Conservation (phyloP, 176 grass and related monocot species). For the Avena atlantica region DNA sequence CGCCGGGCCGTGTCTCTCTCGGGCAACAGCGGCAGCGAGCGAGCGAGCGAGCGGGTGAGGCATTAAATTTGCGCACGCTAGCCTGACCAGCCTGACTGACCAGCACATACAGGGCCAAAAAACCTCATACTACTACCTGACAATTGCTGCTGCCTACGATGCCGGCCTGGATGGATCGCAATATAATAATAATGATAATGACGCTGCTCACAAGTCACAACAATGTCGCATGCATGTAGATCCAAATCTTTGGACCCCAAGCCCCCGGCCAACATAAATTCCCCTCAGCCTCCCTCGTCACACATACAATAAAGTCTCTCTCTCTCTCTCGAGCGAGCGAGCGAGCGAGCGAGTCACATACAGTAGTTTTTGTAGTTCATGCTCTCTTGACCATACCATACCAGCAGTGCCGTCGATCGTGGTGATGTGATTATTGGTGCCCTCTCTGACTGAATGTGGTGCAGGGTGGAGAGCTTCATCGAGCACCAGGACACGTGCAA, state of each 20-base stretch:
- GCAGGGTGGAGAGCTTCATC: conserved; percentile 99
- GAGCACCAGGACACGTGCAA: conserved; percentile 95
- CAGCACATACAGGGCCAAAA: not conserved
- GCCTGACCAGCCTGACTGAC: not conserved
- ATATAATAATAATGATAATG: not conserved
- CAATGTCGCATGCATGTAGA: conserved; percentile 24
- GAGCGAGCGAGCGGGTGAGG: not conserved
- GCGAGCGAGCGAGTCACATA: too few species aligned
- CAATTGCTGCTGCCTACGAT: conserved; percentile 25
- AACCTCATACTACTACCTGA: conserved; percentile 10
- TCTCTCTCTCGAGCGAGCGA: not conserved
- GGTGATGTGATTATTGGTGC: not conserved
- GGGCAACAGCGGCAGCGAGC: not conserved
- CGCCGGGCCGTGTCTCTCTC: too few species aligned
- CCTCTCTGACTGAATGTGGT: not conserved
- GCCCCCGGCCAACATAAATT: conserved; percentile 29
- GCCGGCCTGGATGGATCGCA: conserved; percentile 29
- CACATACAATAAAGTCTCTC: conserved; percentile 45
- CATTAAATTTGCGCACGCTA: conserved; percentile 13
- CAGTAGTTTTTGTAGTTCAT: not conserved
- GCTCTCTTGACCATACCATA: not conserved
- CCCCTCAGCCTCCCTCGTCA: not conserved
- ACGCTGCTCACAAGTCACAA: not conserved
- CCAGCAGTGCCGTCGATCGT: not conserved
- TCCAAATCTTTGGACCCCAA: conserved; percentile 39